Conservation (phyloP, 805 yeast species). For the Cyberlindnera amylophila region DNA sequence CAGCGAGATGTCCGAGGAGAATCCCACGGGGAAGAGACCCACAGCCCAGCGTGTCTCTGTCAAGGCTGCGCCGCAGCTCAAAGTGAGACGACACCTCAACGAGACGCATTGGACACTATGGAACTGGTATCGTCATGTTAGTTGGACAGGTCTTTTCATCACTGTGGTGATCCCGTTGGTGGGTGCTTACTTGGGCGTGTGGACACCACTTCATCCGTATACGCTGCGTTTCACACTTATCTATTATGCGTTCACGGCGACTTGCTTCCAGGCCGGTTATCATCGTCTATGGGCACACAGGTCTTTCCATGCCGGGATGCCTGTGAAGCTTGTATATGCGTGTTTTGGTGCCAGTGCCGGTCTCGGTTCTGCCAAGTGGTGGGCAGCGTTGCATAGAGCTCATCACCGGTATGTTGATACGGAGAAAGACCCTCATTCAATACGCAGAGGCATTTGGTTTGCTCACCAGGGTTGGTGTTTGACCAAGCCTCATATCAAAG, state of each 20-base stretch:
- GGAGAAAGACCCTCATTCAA: constrained; percentile 83
- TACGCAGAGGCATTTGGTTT: constrained; percentile 74
- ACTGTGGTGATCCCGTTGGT: constrained; percentile 45
- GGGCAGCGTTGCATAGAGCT: constrained; percentile 83
- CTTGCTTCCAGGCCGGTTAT: constrained; percentile 81
- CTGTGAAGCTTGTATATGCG: constrained; percentile 48
- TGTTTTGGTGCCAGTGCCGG: constrained; percentile 69
- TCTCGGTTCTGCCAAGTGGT: constrained; percentile 70
- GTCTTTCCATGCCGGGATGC: constrained; percentile 43
- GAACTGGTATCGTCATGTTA: constrained; percentile 70
- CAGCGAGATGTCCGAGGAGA: no score
- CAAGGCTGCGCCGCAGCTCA: constrained; percentile 8
- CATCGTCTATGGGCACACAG: constrained; percentile 75
- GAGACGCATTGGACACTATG: constrained; percentile 50
- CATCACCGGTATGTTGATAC: constrained; percentile 90
- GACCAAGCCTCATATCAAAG: constrained; percentile 59
- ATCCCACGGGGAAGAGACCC: neutral
- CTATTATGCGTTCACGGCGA: constrained; percentile 56
- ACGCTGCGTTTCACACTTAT: constrained; percentile 52
- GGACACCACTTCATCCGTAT: constrained; percentile 41
- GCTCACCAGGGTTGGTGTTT: constrained; percentile 90
- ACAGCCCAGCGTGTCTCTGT: constrained; percentile 1
- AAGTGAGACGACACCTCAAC: constrained; percentile 11
- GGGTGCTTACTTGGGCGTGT: constrained; percentile 41
- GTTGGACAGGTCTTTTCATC: constrained; percentile 61